Conservation (phyloP, 352 stramenopile species). For the Phytophthora meadii region DNA sequence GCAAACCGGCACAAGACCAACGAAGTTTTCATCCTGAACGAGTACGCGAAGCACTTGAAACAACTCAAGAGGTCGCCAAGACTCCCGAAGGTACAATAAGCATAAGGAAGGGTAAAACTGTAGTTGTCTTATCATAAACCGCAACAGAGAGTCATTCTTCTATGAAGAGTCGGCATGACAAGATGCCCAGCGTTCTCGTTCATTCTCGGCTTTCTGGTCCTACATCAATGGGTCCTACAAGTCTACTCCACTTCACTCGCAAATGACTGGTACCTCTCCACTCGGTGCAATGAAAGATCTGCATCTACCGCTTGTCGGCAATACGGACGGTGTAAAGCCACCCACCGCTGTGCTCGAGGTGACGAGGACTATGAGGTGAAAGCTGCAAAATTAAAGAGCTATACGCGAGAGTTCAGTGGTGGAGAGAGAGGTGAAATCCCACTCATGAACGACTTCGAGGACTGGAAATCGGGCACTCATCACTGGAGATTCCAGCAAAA, state of each 20-base stretch:
- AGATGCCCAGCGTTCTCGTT: neutral
- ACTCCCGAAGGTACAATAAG: neutral
- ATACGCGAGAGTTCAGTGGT: slow-evolving; percentile 81
- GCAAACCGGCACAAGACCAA: slow-evolving; percentile 10
- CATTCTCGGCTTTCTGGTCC: neutral
- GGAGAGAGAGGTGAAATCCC: slow-evolving; percentile 73
- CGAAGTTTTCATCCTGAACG: neutral
- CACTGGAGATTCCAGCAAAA: slow-evolving; percentile 57
- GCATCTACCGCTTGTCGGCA: slow-evolving; percentile 43
- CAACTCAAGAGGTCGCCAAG: neutral
- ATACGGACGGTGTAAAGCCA: slow-evolving; percentile 96
- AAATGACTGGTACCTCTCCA: slow-evolving; percentile 61
- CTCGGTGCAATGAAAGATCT: slow-evolving; percentile 67
- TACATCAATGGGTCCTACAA: neutral
- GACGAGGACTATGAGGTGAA: slow-evolving; percentile 92
- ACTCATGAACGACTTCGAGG: slow-evolving; percentile 96
- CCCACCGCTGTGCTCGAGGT: slow-evolving; percentile 91
- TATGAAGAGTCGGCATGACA: slow-evolving; percentile 1
- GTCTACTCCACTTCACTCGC: slow-evolving; percentile 29
- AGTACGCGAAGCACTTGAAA: neutral
- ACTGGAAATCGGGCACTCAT: slow-evolving; percentile 93
- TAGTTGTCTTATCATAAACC: neutral
- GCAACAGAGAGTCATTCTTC: neutral
- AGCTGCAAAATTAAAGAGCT: slow-evolving; percentile 69
- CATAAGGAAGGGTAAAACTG: neutral